phyloP scores from a whole-genome alignment of 768 basidiomycete species.

The Tulasnella sp. region DNA sequence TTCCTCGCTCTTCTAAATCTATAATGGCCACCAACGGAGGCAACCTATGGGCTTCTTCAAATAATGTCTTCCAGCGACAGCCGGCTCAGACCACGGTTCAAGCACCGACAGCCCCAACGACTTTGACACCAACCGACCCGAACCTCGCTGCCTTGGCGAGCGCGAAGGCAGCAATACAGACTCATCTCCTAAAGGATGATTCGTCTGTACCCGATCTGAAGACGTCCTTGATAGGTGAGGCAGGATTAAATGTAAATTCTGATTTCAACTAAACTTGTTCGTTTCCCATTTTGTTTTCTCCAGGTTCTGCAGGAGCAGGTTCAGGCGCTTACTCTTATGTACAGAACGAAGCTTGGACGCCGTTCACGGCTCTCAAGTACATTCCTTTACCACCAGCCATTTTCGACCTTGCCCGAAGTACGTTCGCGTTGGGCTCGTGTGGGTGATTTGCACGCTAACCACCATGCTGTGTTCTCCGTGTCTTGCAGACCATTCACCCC shows the following conservation, averaged over 20 bases:
- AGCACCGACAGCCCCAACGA: not conserved
- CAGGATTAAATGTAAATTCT: not conserved
- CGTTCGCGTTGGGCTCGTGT: slow-evolving; percentile 2
- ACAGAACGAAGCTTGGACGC: slow-evolving; percentile 37
- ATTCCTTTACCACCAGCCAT: slow-evolving; percentile 35
- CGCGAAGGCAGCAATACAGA: slow-evolving; percentile 22
- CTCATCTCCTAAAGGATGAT: slow-evolving; percentile 22
- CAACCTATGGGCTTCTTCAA: slow-evolving; percentile 10
- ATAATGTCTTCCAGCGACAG: slow-evolving; percentile 13
- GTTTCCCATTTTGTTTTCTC: slow-evolving; percentile 3
- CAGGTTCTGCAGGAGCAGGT: slow-evolving; percentile 31
- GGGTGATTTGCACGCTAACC: not conserved
- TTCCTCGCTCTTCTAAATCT: not conserved
- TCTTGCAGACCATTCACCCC: slow-evolving; percentile 13
- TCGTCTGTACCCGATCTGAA: slow-evolving; percentile 1
- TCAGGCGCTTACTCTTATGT: slow-evolving; percentile 36
- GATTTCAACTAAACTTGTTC: slow-evolving; percentile 2
- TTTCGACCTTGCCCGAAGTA: slow-evolving; percentile 30
- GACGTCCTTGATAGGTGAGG: not conserved
- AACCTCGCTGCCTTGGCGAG: slow-evolving; percentile 29
- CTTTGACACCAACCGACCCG: slow-evolving; percentile 9
- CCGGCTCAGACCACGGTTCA: not conserved
- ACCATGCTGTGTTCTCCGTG: not conserved
- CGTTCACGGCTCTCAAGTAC: slow-evolving; percentile 33
- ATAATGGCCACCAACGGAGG: slow-evolving; percentile 11